Conservation (phyloP, 2,329 filamentous ascomycete species). For the Colletotrichum sublineola region DNA sequence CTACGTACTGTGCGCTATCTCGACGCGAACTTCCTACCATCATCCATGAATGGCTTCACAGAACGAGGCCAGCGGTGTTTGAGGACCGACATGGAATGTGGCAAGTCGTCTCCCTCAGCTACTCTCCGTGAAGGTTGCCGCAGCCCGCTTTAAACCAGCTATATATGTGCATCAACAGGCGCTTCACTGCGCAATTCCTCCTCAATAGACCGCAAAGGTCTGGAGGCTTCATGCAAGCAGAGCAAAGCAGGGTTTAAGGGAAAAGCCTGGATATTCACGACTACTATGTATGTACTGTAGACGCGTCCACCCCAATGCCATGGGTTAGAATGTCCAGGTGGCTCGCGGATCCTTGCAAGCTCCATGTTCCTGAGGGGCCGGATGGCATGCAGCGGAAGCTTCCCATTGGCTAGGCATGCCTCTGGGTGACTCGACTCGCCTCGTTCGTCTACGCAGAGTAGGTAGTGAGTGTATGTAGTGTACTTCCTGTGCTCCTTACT, state of each 20-base stretch:
- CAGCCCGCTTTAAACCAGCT: neutral
- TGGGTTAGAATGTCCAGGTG: slow-evolving; percentile 24
- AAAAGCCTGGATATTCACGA: neutral
- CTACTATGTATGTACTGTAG: neutral
- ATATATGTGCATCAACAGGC: slow-evolving; percentile 15
- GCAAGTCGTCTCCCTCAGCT: neutral
- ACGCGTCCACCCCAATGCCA: slow-evolving; percentile 26
- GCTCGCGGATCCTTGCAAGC: slow-evolving; percentile 24
- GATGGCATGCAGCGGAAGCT: slow-evolving; percentile 20
- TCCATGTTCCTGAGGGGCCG: slow-evolving; percentile 20
- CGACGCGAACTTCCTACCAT: slow-evolving; percentile 15
- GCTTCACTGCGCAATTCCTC: slow-evolving; percentile 13
- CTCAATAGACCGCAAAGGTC: slow-evolving; percentile 14
- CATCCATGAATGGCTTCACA: slow-evolving; percentile 2
- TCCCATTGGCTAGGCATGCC: slow-evolving; percentile 24
- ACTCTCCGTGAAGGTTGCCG: slow-evolving; percentile 9
- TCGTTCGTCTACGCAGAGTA: neutral
- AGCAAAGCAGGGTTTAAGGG: neutral
- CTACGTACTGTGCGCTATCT: slow-evolving; percentile 21
- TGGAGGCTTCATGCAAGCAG: neutral
- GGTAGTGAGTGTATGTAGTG: too few species aligned
- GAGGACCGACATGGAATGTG: neutral
- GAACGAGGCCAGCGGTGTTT: neutral
- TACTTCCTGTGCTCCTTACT: neutral
- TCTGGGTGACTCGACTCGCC: slow-evolving; percentile 14